phyloP scores from a whole-genome alignment of 305 asterid species.

The Solanum hybrid region DNA sequence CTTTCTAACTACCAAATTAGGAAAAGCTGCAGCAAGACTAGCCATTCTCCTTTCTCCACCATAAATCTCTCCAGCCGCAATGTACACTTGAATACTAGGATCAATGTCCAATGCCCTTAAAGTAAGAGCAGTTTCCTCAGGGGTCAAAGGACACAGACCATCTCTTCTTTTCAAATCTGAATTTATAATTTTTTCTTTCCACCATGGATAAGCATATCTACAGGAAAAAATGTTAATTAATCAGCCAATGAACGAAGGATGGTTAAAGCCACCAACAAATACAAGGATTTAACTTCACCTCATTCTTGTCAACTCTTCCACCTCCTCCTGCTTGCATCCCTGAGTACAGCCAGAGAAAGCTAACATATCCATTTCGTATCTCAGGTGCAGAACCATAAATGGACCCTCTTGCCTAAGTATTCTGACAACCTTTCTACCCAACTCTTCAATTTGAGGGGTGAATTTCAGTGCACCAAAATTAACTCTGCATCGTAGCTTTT shows the following conservation, averaged over 20 bases:
- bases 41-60: conserved; percentile 70
- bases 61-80: conserved; percentile 86
- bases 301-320: conserved; percentile 66
- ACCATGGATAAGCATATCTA: conserved; percentile 75
- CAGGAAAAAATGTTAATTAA: not conserved
- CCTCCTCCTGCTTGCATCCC: conserved; percentile 67
- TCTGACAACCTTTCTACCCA: conserved; percentile 62
- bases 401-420: conserved; percentile 62
- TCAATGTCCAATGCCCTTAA: conserved; percentile 60
- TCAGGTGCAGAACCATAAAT: conserved; percentile 75
- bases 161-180: conserved; percentile 66
- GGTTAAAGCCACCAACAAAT: not conserved
- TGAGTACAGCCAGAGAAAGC: conserved; percentile 81
- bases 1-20: conserved; percentile 53
- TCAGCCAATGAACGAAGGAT: conserved; percentile 2
- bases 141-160: conserved; percentile 80
- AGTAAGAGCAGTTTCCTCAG: conserved; percentile 82
- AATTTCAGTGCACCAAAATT: conserved; percentile 58
- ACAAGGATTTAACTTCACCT: conserved; percentile 32
- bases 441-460: conserved; percentile 61
- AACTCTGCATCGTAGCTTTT: conserved; percentile 74
- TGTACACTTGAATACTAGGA: conserved; percentile 58
- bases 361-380: conserved; percentile 95
- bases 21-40: conserved; percentile 46
- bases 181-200: conserved; percentile 83